phyloP scores from a whole-genome alignment of 441 rosid genomes.

The Populus tomentosa region DNA sequence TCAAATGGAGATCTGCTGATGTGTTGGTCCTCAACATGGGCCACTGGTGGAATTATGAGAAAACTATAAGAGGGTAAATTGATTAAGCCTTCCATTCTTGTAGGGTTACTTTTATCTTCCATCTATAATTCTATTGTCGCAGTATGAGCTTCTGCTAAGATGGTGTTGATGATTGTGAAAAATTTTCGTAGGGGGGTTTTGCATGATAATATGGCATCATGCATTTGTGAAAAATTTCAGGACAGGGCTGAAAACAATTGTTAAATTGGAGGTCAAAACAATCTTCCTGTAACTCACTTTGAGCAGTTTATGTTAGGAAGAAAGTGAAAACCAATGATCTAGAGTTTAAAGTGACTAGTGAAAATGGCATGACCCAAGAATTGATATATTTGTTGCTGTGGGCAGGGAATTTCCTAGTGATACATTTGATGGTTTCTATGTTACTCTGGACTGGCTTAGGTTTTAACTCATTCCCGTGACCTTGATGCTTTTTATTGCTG shows the following conservation, averaged over 20 bases:
- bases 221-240: neutral
- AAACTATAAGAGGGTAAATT: conserved; percentile 73
- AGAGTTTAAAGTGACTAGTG: neutral
- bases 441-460: neutral
- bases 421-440: neutral
- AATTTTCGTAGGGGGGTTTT: neutral
- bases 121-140: neutral
- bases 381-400: neutral
- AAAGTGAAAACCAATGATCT: neutral
- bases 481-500: neutral
- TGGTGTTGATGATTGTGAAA: neutral
- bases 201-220: neutral
- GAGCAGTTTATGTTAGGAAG: neutral
- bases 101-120: neutral
- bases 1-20: conserved; percentile 71
- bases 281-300: neutral
- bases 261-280: neutral
- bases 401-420: neutral
- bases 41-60: conserved; percentile 98
- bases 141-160: neutral
- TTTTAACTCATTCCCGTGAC: neutral
- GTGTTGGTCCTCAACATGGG: conserved; percentile 77
- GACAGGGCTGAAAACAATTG: neutral
- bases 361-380: neutral
- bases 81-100: neutral